Evolutionary conservation across 2,329 filamentous ascomycete genomes (phyloP), one percentile per base, ranked within the genome.

Genomic region (Trichoderma polysporum): DNA sequence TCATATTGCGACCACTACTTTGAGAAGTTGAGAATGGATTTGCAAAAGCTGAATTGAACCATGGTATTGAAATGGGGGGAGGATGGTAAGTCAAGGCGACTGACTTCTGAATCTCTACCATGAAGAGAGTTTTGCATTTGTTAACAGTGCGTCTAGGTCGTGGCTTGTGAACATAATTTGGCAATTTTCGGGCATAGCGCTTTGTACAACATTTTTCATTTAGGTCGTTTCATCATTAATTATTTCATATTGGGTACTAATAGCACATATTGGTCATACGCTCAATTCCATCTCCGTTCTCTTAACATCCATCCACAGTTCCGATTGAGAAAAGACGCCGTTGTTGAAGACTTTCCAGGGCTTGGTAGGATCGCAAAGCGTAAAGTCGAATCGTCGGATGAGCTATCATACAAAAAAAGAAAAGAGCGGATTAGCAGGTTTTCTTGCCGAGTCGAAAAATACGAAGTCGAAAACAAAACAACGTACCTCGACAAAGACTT

Each of bases 401-500:
- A 69, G 49, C 68, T 68, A 29, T 29, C 2, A 5, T 10, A 19
- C 8, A 2, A 31, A 29, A 29, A 10, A 22, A 13, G n/a, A n/a
- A 9, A 13, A 8, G 10, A 13, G 0, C 9, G 27, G 4, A 35
- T 33, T 33, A 45, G 54, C 27, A 33, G 37, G 15, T 5, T 15
- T 12, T 47, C 35, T 8, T 39, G 25, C 2, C 2, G 1, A 22
- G 10, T 2, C 22, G 6, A n/a, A 2, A 19, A 31, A 19, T 9
- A 60, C n/a, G 12, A 37, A 19, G n/a, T 2, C n/a, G n/a, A 7
- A 15, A 12, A 17, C 33, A 7, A 19, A n/a, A 63, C 15, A 13
- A 25, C 53, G 35, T 31, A 79, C 74, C 73, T 82, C 79, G 39
- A 79, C 78, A 31, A 77, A 71, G 7, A 73, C 68, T 66, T 70